These are phyloP conservation scores for Leptographium flavum DNA, from an alignment of 2,329 filamentous ascomycete species.

Conservation along the genomic window DNA sequence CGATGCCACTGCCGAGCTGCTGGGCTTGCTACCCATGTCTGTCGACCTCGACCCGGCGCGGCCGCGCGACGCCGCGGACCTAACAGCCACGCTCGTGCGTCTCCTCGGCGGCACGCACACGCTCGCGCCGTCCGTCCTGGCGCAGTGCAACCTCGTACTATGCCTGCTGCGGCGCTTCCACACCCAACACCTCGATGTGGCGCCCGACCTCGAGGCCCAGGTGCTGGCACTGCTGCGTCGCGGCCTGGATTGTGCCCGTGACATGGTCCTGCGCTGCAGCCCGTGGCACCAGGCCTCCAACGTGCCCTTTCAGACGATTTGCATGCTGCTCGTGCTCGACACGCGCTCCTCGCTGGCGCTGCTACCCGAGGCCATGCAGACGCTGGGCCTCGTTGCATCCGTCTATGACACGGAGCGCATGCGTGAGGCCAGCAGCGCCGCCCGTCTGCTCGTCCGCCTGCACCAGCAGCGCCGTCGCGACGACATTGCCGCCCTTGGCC, in stretches of 20 bases:
- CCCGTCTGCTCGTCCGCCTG: slow-evolving; percentile 36
- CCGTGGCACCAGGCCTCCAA: slow-evolving; percentile 48
- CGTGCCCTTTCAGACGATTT: slow-evolving; percentile 44
- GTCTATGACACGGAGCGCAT: slow-evolving; percentile 32
- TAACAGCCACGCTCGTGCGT: slow-evolving; percentile 25
- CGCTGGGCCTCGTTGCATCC: slow-evolving; percentile 24
- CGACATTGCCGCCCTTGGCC: slow-evolving; percentile 20
- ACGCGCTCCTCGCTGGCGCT: slow-evolving; percentile 30
- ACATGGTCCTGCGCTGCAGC: slow-evolving; percentile 26
- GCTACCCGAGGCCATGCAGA: slow-evolving; percentile 35
- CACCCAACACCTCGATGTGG: slow-evolving; percentile 31
- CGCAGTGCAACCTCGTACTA: slow-evolving; percentile 39
- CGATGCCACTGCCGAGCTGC: slow-evolving; percentile 31
- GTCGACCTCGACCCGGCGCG: slow-evolving; percentile 38
- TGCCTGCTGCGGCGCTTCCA: slow-evolving; percentile 40
- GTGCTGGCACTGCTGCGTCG: slow-evolving; percentile 30
- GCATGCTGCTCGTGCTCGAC: slow-evolving; percentile 40
- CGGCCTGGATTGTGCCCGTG: slow-evolving; percentile 31
- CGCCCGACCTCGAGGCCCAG: slow-evolving; percentile 26
- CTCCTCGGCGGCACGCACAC: slow-evolving; percentile 26
- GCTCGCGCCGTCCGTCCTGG: slow-evolving; percentile 27
- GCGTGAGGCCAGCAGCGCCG: slow-evolving; percentile 38
- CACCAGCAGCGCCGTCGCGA: slow-evolving; percentile 37
- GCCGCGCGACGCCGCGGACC: slow-evolving; percentile 23
- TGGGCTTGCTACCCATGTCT: slow-evolving; percentile 36